Evolutionary conservation across 208 protist genomes (phyloP), one percentile per base, ranked within the genome.

Genomic region (Leishmania gerbilli): DNA sequence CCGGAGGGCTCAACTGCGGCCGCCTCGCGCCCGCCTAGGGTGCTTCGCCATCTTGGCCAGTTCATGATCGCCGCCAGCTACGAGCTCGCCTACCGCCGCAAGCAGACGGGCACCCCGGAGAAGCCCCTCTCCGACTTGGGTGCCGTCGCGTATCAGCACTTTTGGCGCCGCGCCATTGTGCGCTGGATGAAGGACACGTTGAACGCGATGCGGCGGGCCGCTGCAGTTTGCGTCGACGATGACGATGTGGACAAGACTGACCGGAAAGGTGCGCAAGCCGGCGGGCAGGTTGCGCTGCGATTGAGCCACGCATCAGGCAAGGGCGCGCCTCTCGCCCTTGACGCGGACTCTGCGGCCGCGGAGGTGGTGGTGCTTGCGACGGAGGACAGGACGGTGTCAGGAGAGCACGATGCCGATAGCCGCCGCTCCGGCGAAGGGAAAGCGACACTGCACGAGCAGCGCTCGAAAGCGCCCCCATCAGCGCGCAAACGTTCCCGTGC

Each of bases 71-170:
- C 96, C 24, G 95, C 99, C 40, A 99, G 95, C 74, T 99, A 99
- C 88, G 99, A 99, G 87, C 86, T 99, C 1, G 98, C 98, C 11
- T 99, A 99, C 88, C 95, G 93, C 0, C 97, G 99, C 58, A 80
- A 88, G 37, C 96, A 99, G 68, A 85, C 98, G 15, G 99, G 99
- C 40, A 97, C 97, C 7, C 99, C 99, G 37, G 99, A 99, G 85
- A 98, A 96, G 85, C 99, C 99, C 13, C 96, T 99, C 8, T 99
- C 97, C 27, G 99, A 99, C 88, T 92, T 99, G 21, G 99, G 99
- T 21, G 86, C 95, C 49, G 81, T 95, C 0, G 92, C 92, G 31
- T 99, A 98, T 84, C 83, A 95, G 34, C 93, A 92, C 37, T 99
- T 98, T 83, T 99, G 98, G 98, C 86, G 83, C 21, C 79, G 84